Percentiles rank a stretch among this genome's conserved stretches.
Evolutionary conservation across 2,329 filamentous ascomycete species (phyloP).

Genomic region (Fusarium beomiforme): DNA sequence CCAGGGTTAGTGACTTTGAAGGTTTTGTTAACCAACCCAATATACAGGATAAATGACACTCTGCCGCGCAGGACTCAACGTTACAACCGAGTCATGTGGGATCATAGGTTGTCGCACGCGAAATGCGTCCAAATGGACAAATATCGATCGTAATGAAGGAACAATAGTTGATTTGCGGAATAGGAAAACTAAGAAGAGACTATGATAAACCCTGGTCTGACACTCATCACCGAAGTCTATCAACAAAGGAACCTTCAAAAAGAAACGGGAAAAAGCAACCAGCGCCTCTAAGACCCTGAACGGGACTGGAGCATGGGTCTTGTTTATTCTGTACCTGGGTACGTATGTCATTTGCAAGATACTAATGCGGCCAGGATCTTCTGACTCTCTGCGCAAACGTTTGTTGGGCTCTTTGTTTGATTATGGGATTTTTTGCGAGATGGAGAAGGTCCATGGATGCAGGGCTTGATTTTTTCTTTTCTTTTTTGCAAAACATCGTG

Average conservation of each 20-base stretch:
- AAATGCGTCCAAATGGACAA: not conserved
- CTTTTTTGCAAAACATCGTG: not conserved
- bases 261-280: conserved; percentile 7
- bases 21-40: conserved; percentile 1
- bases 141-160: not conserved
- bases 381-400: not conserved
- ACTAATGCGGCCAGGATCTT: conserved; percentile 8
- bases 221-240: not conserved
- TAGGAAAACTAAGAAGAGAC: not conserved
- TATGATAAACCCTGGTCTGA: conserved; percentile 1
- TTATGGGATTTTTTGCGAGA: not conserved
- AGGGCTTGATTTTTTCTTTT: not conserved
- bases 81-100: conserved; percentile 9
- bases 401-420: conserved; percentile 1
- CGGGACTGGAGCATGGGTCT: conserved; percentile 13
- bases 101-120: not conserved
- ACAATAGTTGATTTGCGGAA: not conserved
- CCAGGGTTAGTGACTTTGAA: not conserved
- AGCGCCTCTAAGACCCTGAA: conserved; percentile 15
- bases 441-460: not conserved
- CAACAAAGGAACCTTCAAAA: conserved; percentile 2
- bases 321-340: conserved; percentile 8
- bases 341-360: not conserved
- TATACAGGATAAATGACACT: not conserved
- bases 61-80: conserved; percentile 10